These are phyloP conservation scores for Golubevia sp. DNA, from an alignment of 1,284 basidiomycete genomes.

Conservation along the genomic window DNA sequence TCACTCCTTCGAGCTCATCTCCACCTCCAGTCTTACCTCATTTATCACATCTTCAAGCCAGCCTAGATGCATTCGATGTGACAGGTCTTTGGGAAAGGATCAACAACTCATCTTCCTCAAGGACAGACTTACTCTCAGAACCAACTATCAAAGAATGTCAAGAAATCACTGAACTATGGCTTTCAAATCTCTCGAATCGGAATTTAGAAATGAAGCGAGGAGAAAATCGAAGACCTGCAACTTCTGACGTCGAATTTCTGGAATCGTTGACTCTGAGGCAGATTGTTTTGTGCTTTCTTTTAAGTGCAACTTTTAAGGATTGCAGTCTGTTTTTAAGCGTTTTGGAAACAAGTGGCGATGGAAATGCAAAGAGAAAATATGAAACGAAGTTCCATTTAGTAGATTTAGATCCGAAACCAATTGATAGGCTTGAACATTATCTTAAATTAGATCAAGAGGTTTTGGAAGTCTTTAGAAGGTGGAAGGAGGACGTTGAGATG, in stretches of 20 bases:
- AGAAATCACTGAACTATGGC: background rate
- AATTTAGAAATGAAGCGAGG: too few species aligned
- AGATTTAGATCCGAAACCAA: constrained; percentile 82
- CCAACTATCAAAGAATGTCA: background rate
- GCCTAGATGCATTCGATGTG: background rate
- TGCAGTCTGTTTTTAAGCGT: constrained; percentile 74
- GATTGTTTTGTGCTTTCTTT: constrained; percentile 74
- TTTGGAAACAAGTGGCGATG: background rate
- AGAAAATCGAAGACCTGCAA: too few species aligned
- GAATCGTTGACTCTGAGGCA: constrained; percentile 66
- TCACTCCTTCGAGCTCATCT: background rate
- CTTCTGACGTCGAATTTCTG: constrained; percentile 4
- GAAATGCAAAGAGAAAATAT: constrained; percentile 18
- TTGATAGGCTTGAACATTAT: constrained; percentile 74
- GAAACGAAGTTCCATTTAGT: constrained; percentile 70
- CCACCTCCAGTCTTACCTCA: background rate
- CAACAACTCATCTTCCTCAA: background rate
- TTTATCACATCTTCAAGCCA: background rate
- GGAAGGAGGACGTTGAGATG: constrained; percentile 4
- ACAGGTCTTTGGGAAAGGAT: background rate
- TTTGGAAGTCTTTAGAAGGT: constrained; percentile 60
- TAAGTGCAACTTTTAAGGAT: constrained; percentile 94
- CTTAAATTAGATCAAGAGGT: constrained; percentile 74
- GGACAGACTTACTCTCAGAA: background rate
- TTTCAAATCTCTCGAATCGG: too few species aligned